Percentiles rank a stretch among this genome's conserved stretches.
Conservation (phyloP, 495 filamentous ascomycete genomes). For the Penicillium odoratum region DNA sequence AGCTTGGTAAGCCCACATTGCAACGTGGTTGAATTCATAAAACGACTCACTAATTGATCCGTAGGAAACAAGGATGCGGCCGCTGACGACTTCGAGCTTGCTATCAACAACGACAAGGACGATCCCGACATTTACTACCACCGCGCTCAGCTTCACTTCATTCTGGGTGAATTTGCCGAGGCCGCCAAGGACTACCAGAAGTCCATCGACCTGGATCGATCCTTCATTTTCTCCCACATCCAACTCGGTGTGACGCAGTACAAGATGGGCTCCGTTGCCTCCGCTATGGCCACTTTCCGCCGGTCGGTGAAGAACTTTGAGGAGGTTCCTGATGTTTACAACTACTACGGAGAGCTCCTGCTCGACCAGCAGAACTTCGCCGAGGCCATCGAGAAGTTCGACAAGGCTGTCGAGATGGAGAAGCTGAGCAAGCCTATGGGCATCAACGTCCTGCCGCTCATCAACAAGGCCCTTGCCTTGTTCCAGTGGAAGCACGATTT, state of each 20-base stretch:
- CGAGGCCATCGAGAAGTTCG: constrained; percentile 97
- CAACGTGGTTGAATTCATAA: background rate
- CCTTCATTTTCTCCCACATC: constrained; percentile 99
- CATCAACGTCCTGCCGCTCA: constrained; percentile 96
- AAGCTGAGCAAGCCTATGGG: constrained; percentile 86
- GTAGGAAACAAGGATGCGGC: constrained; percentile 83
- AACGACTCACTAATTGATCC: constrained; percentile 13
- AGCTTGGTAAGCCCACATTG: constrained; percentile 68
- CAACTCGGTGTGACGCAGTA: constrained; percentile 99
- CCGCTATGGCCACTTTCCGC: constrained; percentile 97
- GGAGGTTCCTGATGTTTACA: constrained; percentile 95
- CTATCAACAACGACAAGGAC: constrained; percentile 78
- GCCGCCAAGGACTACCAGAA: constrained; percentile 99
- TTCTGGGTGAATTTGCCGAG: constrained; percentile 86
- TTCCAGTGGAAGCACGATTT: constrained; percentile 99
- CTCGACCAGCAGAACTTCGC: constrained; percentile 94
- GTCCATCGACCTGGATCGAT: constrained; percentile 92
- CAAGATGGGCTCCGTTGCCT: constrained; percentile 98
- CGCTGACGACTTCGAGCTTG: constrained; percentile 81
- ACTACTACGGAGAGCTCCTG: constrained; percentile 98
- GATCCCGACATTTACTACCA: constrained; percentile 99
- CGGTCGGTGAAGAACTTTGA: constrained; percentile 98
- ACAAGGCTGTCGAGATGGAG: constrained; percentile 97
- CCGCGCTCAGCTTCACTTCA: constrained; percentile 97
- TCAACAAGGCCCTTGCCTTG: constrained; percentile 95